Evolutionary conservation across 169 alveolate genomes (phyloP).

Genomic region (Cardiosporidium cionae): DNA sequence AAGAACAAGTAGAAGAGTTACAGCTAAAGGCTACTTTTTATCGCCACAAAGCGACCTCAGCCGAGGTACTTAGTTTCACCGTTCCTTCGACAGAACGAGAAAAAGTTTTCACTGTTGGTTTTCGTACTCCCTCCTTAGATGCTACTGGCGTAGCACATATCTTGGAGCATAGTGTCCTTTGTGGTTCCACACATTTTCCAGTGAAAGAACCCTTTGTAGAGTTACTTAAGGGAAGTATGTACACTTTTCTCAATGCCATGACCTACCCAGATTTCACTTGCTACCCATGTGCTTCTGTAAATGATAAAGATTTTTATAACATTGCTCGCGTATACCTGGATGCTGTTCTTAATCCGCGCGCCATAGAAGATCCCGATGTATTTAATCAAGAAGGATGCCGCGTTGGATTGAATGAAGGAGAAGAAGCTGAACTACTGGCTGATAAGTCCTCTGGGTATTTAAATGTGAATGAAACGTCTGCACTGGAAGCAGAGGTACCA

Average conservation of each 20-base stretch:
- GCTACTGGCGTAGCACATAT: conserved; percentile 58
- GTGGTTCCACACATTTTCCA: conserved; percentile 67
- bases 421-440: background rate
- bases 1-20: conserved; percentile 1
- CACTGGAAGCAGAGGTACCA: background rate
- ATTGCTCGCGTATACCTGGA: conserved; percentile 63
- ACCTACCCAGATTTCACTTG: conserved; percentile 75
- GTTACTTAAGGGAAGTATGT: conserved; percentile 62
- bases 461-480: background rate
- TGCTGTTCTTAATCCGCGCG: conserved; percentile 59
- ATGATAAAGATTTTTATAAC: conserved; percentile 56
- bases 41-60: conserved; percentile 12
- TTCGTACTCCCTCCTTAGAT: conserved; percentile 22
- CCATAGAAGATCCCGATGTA: conserved; percentile 46
- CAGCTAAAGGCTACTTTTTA: background rate
- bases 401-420: conserved; percentile 1
- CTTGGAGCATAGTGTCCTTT: conserved; percentile 73
- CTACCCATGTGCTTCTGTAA: conserved; percentile 73
- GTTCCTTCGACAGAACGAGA: background rate
- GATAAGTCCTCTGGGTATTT: background rate
- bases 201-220: conserved; percentile 63
- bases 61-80: background rate
- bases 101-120: conserved; percentile 18
- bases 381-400: conserved; percentile 79
- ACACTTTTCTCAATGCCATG: conserved; percentile 68